These are phyloP conservation scores for Coniosporium apollinis DNA, from an alignment of 495 filamentous ascomycete species.

Conservation along the genomic window DNA sequence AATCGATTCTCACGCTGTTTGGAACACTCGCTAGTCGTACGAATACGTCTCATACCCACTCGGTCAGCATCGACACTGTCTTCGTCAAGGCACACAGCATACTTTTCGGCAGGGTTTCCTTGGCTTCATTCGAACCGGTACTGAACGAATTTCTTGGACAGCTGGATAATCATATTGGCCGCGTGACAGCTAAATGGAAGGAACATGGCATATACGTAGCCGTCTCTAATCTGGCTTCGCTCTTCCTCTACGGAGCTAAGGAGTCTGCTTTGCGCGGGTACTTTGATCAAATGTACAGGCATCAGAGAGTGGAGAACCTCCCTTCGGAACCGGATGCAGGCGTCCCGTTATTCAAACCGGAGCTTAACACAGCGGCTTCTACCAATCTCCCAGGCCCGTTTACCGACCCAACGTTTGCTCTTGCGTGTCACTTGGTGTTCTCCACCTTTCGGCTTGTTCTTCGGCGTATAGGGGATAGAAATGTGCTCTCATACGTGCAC, in stretches of 20 bases:
- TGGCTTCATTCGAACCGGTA: constrained; percentile 29
- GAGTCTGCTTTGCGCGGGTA: constrained; percentile 25
- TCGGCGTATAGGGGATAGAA: constrained; percentile 40
- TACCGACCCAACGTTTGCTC: constrained; percentile 16
- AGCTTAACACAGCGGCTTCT: constrained; percentile 4
- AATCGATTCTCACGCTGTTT: constrained; percentile 56
- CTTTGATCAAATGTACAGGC: constrained; percentile 18
- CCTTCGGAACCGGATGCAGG: constrained; percentile 11
- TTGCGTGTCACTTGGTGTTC: constrained; percentile 29
- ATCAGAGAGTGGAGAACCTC: constrained; percentile 23
- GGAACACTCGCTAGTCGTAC: constrained; percentile 40
- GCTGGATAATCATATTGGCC: constrained; percentile 43
- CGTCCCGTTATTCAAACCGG: constrained; percentile 4
- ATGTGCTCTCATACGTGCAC: constrained; percentile 51
- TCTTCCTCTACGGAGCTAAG: constrained; percentile 44
- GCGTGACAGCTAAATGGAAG: constrained; percentile 41
- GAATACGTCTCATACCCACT: constrained; percentile 19
- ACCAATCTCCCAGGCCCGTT: constrained; percentile 2
- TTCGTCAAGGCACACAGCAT: constrained; percentile 51
- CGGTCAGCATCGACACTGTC: constrained; percentile 26
- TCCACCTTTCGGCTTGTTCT: constrained; percentile 37
- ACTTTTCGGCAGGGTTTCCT: constrained; percentile 40
- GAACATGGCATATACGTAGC: constrained; percentile 41
- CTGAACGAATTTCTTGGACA: constrained; percentile 33
- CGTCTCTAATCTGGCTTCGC: constrained; percentile 34